Evolutionary conservation across 805 yeast species (phyloP).

Genomic region (Wickerhamiella domercqiae): DNA sequence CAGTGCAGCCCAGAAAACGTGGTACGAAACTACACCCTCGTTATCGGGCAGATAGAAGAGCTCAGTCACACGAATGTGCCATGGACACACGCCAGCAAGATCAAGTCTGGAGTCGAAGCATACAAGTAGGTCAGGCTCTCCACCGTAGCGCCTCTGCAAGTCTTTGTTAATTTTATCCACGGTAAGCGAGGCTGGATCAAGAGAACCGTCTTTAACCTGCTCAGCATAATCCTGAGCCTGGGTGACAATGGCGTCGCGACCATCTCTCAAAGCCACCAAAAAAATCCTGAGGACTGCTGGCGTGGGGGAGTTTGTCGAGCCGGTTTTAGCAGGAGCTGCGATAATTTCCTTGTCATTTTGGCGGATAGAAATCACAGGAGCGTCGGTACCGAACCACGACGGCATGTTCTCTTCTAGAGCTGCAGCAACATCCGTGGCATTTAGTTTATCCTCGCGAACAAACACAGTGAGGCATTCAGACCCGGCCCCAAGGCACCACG

Average conservation of each 20-base stretch:
- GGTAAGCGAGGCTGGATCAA: slow-evolving; percentile 51
- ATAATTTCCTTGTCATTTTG: slow-evolving; percentile 22
- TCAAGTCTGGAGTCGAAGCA: slow-evolving; percentile 77
- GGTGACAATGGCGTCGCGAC: slow-evolving; percentile 79
- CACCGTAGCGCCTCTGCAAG: slow-evolving; percentile 51
- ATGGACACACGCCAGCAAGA: slow-evolving; percentile 91
- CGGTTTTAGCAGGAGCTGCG: background rate
- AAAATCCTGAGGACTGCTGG: slow-evolving; percentile 36
- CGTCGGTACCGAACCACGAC: slow-evolving; percentile 49
- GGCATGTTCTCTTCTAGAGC: slow-evolving; percentile 44
- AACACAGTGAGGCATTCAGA: slow-evolving; percentile 55
- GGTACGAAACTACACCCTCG: slow-evolving; percentile 54
- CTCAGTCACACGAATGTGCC: slow-evolving; percentile 88
- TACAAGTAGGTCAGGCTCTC: slow-evolving; percentile 83
- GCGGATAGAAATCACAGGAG: slow-evolving; percentile 1
- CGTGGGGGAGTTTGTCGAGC: slow-evolving; percentile 4
- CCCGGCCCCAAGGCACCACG: slow-evolving; percentile 90
- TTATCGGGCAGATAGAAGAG: slow-evolving; percentile 85
- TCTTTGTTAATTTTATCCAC: slow-evolving; percentile 50
- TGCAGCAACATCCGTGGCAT: slow-evolving; percentile 31
- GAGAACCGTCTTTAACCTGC: slow-evolving; percentile 43
- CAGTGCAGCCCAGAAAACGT: slow-evolving; percentile 47
- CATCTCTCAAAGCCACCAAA: slow-evolving; percentile 62
- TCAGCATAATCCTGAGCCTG: slow-evolving; percentile 76
- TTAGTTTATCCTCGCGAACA: slow-evolving; percentile 51